Percentiles rank a stretch among this genome's conserved stretches.
Evolutionary conservation across 345 rosid species (phyloP).

Genomic region (Dipteronia sinensis): DNA sequence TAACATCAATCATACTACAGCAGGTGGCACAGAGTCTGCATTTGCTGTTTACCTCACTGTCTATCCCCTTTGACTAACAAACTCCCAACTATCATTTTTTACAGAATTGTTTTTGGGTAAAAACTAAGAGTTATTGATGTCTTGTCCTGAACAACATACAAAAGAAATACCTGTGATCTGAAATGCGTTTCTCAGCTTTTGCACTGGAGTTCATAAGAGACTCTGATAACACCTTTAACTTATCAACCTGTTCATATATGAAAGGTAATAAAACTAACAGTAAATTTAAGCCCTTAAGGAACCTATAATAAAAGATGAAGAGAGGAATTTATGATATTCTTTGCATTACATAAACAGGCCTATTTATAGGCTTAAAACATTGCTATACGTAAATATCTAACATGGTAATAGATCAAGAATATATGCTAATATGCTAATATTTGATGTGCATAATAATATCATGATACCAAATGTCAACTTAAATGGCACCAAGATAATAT

Average conservation of each 20-base stretch:
- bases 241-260: slow-evolving; percentile 66
- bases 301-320: neutral
- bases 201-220: slow-evolving; percentile 76
- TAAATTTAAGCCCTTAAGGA: neutral
- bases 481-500: slow-evolving; percentile 17
- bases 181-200: slow-evolving; percentile 89
- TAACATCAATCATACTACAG: neutral
- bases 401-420: neutral
- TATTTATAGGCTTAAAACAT: neutral
- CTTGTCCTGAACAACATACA: neutral
- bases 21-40: neutral
- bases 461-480: slow-evolving; percentile 9
- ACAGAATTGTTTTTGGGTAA: neutral
- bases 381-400: neutral
- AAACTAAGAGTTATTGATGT: neutral
- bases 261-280: slow-evolving; percentile 15
- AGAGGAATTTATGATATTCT: neutral
- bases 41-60: neutral
- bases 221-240: slow-evolving; percentile 87
- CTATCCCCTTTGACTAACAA: neutral
- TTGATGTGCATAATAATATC: neutral
- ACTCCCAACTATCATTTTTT: neutral
- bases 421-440: neutral
- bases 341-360: neutral
- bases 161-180: slow-evolving; percentile 65